These are phyloP conservation scores for Hemileia vastatrix DNA, from an alignment of 1,284 basidiomycete genomes.

Conservation along the genomic window DNA sequence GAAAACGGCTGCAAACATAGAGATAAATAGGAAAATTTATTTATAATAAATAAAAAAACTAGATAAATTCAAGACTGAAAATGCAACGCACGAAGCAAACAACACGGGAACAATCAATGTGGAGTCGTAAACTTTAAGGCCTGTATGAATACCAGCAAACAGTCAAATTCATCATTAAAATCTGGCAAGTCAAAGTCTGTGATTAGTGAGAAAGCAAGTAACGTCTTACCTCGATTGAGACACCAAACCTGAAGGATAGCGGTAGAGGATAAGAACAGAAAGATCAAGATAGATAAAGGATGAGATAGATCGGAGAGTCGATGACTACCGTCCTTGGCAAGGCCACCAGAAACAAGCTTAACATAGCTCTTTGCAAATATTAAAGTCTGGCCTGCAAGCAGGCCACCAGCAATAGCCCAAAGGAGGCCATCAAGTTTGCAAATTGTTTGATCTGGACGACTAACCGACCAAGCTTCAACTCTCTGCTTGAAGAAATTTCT, in stretches of 20 bases:
- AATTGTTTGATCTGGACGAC: conserved; percentile 68
- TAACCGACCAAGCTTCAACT: conserved; percentile 64
- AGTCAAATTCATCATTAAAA: background rate
- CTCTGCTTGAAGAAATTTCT: conserved; percentile 55
- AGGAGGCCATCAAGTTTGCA: conserved; percentile 81
- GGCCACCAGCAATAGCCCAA: conserved; percentile 82
- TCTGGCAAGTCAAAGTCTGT: background rate
- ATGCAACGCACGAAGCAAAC: conserved; percentile 37
- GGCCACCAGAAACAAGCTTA: conserved; percentile 25
- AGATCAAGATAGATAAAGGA: conserved; percentile 67
- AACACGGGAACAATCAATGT: conserved; percentile 65
- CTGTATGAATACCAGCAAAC: background rate
- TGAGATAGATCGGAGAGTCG: conserved; percentile 45
- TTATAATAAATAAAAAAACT: background rate
- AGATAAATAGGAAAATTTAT: background rate
- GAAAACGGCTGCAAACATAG: no score
- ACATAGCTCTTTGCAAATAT: conserved; percentile 73
- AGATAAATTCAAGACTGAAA: background rate
- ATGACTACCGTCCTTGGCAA: background rate
- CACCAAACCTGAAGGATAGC: conserved; percentile 83
- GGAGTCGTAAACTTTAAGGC: conserved; percentile 47
- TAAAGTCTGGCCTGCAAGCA: conserved; percentile 72
- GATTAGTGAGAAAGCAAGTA: background rate
- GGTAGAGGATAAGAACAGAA: conserved; percentile 64
- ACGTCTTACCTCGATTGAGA: conserved; percentile 71